Evolutionary conservation across 2,329 filamentous ascomycete genomes (phyloP).

Genomic region (Stagonosporopsis vannaccii): DNA sequence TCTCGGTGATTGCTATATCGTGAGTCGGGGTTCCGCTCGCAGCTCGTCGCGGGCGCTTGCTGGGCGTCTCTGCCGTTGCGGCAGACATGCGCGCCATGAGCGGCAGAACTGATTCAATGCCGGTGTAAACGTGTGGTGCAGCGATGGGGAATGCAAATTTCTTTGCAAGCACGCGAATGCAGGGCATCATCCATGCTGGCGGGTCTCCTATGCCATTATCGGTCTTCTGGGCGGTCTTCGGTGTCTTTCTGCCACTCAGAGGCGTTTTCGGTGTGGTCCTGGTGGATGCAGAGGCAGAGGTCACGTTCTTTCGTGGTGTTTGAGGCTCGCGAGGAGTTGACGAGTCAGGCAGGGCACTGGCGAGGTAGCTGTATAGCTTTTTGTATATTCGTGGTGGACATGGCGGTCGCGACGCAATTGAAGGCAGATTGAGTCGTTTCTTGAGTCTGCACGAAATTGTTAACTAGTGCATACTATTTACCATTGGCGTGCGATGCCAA

Average conservation of each 20-base stretch:
- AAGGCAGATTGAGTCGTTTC: conserved; percentile 44
- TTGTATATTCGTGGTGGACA: conserved; percentile 69
- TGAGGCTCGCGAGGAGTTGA: conserved; percentile 34
- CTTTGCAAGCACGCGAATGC: conserved; percentile 70
- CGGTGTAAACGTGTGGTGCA: conserved; percentile 76
- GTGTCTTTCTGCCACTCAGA: conserved; percentile 31
- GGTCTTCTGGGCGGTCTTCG: conserved; percentile 26
- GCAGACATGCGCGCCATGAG: conserved; percentile 41
- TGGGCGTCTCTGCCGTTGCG: conserved; percentile 45
- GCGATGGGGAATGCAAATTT: conserved; percentile 67
- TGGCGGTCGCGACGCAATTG: conserved; percentile 45
- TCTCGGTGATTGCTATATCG: conserved; percentile 25
- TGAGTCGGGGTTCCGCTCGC: conserved; percentile 16
- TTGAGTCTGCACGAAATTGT: conserved; percentile 68
- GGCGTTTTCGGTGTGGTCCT: conserved; percentile 40
- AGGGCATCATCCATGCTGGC: conserved; percentile 70
- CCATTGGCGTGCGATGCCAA: conserved; percentile 44
- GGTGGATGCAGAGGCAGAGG: conserved; percentile 30
- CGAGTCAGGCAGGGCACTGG: conserved; percentile 68
- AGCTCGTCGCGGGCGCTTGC: conserved; percentile 59
- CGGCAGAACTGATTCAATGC: conserved; percentile 66
- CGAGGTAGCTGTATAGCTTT: conserved; percentile 81
- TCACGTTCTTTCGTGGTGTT: conserved; percentile 41
- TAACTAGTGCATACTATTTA: conserved; percentile 32
- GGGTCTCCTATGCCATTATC: conserved; percentile 24